Conservation (phyloP, 78 protist species). For the Isochrysis galbana region DNA sequence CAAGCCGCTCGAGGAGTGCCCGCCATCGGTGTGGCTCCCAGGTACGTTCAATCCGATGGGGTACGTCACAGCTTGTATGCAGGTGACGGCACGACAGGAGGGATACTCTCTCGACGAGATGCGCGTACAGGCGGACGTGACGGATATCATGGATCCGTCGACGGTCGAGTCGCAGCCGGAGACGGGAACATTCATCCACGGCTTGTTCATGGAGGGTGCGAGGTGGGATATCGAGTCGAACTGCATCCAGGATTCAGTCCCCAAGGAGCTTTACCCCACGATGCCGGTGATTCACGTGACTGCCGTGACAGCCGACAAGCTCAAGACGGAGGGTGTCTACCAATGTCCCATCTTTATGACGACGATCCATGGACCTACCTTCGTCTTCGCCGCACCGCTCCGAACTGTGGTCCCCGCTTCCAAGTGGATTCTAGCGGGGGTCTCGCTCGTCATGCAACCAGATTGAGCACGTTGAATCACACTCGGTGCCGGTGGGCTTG, state of each 20-base stretch:
- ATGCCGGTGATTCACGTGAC: conserved; percentile 73
- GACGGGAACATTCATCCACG: conserved; percentile 70
- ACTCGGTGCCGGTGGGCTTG: too few relatives aligned
- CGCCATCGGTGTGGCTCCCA: conserved; percentile 63
- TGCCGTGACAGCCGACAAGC: conserved; percentile 51
- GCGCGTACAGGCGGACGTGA: conserved; percentile 50
- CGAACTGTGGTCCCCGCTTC: conserved; percentile 39
- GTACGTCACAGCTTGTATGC: conserved; percentile 65
- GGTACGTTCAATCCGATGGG: conserved; percentile 70
- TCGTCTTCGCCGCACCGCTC: conserved; percentile 62
- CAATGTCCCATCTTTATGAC: conserved; percentile 82
- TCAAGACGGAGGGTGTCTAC: not conserved
- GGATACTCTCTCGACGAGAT: conserved; percentile 56
- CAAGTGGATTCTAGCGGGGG: conserved; percentile 84
- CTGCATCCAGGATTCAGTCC: conserved; percentile 43
- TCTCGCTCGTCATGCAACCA: conserved; percentile 48
- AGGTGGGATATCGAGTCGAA: conserved; percentile 58
- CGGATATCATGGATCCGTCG: not conserved
- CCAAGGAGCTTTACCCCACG: conserved; percentile 63
- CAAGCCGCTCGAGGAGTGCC: conserved; percentile 27
- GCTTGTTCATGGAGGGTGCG: conserved; percentile 76
- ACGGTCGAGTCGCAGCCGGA: conserved; percentile 47
- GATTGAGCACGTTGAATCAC: too few relatives aligned
- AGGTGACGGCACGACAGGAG: conserved; percentile 63
- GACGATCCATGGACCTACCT: conserved; percentile 56